These are phyloP conservation scores for Cadophora sp. DNA, from an alignment of 2,329 filamentous ascomycete genomes.

Conservation along the genomic window DNA sequence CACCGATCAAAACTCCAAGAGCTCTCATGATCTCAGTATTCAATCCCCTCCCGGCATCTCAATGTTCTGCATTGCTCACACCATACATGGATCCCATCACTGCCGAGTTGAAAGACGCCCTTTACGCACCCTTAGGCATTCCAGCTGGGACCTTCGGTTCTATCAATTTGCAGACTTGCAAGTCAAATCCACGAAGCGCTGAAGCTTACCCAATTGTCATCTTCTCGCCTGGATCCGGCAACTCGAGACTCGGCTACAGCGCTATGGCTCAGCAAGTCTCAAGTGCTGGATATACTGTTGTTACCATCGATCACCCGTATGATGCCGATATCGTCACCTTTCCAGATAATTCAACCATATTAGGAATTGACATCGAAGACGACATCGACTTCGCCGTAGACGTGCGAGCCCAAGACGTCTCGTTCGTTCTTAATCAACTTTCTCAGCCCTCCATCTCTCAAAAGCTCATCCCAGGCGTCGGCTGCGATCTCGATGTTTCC, in stretches of 20 bases:
- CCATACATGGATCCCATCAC: conserved; percentile 44
- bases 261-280: conserved; percentile 43
- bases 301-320: conserved; percentile 47
- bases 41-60: conserved; percentile 31
- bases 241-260: conserved; percentile 43
- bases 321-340: conserved; percentile 46
- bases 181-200: neutral
- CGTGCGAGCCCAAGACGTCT: conserved; percentile 35
- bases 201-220: conserved; percentile 41
- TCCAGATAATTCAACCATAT: conserved; percentile 38
- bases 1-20: conserved; percentile 33
- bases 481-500: conserved; percentile 37
- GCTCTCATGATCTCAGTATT: conserved; percentile 43
- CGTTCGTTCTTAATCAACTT: conserved; percentile 39
- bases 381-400: conserved; percentile 27
- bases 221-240: conserved; percentile 44
- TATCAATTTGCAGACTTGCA: conserved; percentile 37
- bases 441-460: conserved; percentile 9
- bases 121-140: conserved; percentile 37
- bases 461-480: conserved; percentile 18
- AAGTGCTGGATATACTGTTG: conserved; percentile 45
- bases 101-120: conserved; percentile 34
- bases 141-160: conserved; percentile 41
- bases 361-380: conserved; percentile 29
- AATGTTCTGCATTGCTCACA: conserved; percentile 20